These are phyloP conservation scores for Salisapilia sapeloensis DNA, from an alignment of 352 stramenopile species.

Conservation along the genomic window DNA sequence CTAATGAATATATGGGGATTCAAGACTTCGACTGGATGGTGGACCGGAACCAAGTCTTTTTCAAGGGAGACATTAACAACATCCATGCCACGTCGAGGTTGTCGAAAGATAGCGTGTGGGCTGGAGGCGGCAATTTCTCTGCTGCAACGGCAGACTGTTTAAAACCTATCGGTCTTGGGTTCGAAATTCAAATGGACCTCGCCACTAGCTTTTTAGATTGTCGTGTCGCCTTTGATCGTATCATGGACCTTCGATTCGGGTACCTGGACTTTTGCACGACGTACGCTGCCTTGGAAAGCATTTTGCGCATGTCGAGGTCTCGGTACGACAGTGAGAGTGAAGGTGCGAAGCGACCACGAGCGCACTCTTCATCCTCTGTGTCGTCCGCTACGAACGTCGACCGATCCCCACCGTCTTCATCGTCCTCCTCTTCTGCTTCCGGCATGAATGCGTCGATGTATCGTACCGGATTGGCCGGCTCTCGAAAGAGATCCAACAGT, in stretches of 20 bases:
- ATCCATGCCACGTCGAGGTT: slow-evolving; percentile 61
- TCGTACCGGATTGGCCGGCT: too few relatives aligned
- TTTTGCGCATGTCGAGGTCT: slow-evolving; percentile 25
- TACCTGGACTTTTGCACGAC: slow-evolving; percentile 72
- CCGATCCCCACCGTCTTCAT: too few relatives aligned
- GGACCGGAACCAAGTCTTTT: slow-evolving; percentile 33
- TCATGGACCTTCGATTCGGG: slow-evolving; percentile 67
- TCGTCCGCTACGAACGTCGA: too few relatives aligned
- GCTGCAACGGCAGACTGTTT: slow-evolving; percentile 48
- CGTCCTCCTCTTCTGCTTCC: too few relatives aligned
- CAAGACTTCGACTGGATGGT: slow-evolving; percentile 1
- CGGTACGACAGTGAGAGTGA: too few relatives aligned
- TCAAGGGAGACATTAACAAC: slow-evolving; percentile 39
- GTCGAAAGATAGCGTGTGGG: slow-evolving; percentile 60
- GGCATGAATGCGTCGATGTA: too few relatives aligned
- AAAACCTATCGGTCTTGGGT: slow-evolving; percentile 59
- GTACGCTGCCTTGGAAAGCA: slow-evolving; percentile 35
- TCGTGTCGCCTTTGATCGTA: slow-evolving; percentile 49
- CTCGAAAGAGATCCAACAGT: too few relatives aligned
- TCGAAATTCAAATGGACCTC: slow-evolving; percentile 50
- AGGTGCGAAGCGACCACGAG: too few relatives aligned
- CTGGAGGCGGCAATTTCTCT: slow-evolving; percentile 7
- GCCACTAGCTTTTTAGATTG: slow-evolving; percentile 37
- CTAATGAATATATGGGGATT: slow-evolving; percentile 8
- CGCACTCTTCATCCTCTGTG: too few relatives aligned